phyloP scores from a whole-genome alignment of 139 green algal species.

The Haematococcus lacustris region DNA sequence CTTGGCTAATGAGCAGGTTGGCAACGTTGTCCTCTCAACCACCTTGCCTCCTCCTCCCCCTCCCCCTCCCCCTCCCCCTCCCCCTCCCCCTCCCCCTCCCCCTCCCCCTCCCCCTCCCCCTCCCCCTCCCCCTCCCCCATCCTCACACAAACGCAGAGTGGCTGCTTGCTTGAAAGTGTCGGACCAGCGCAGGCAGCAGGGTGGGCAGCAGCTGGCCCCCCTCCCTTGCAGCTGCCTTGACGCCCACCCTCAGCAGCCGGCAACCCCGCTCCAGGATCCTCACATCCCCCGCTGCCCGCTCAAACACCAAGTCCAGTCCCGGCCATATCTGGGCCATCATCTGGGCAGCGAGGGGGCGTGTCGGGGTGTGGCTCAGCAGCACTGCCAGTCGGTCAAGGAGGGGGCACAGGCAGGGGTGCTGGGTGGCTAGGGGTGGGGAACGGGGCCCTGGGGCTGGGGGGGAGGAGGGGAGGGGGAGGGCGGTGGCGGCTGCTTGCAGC shows the following conservation, averaged over 20 bases:
- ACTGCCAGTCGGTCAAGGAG: conserved; percentile 41
- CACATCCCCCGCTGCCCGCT: conserved; percentile 1
- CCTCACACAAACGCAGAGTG: conserved; percentile 63
- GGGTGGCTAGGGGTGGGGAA: neutral
- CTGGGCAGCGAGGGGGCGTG: neutral
- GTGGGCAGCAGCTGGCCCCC: conserved; percentile 36
- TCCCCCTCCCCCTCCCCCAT: too few species aligned
- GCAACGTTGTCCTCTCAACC: too few species aligned
- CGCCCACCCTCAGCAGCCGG: conserved; percentile 44
- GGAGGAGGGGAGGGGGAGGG: neutral
- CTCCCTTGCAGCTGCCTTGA: conserved; percentile 47
- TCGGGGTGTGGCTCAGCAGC: conserved; percentile 25
- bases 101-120: too few species aligned
- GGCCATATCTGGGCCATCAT: conserved; percentile 26
- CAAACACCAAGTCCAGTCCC: conserved; percentile 34
- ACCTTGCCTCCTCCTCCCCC: too few species aligned
- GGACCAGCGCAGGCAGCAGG: conserved; percentile 50
- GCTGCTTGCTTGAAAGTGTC: conserved; percentile 44
- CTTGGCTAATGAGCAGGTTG: too few species aligned
- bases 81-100: too few species aligned
- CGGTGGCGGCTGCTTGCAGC: conserved; percentile 19
- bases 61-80: too few species aligned
- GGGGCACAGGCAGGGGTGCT: conserved; percentile 20
- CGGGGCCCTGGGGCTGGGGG: neutral
- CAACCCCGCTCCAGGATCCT: conserved; percentile 29